Base-by-base conservation (phyloP, 2,329 filamentous ascomycete genomes). In the Microascus cirrosus region DNA sequence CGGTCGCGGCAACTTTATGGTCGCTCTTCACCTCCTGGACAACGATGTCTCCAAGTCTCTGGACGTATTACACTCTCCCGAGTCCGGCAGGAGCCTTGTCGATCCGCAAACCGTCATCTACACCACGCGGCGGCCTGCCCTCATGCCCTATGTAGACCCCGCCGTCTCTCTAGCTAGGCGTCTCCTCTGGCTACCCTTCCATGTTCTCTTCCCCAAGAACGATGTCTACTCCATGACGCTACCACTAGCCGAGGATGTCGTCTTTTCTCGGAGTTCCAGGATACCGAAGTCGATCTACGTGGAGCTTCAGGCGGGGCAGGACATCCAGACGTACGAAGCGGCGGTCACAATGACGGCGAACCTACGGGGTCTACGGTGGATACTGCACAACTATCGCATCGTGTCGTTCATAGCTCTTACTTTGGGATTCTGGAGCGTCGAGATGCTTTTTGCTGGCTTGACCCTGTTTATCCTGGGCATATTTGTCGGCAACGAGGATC, bases 1-100 rank as follows among this genome's bases (percentile, higher is more conserved):
- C 24, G 81, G 80, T 2, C 81, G 82, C 15, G 94, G 94, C 32
- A 97, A 97, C 73, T 97, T 96, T 77, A 99, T 99, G 94, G 75
- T 97, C 20, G 86, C 89, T 53, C 74, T 96, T 18, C 81, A 84
- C 60, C 80, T 96, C 56, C 78, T 89, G 55, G 77, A 77, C 28
- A 72, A 73, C 25, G 69, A 71, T 20, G 15, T 25, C 15, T n/a
- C 56, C 35, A 34, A 12, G 25, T 35, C 28, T 10, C 25, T 24
- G 24, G 53, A 42, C 6, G 32, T 35, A 2, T 25, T 54, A 63
- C 32, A 63, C 65, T 39, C 64, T 59, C 61, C 62, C 32, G 25
- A 62, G 18, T 60, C 61, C 11, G 53, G 51, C 1, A 35, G 6
- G 15, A 60, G 64, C 48, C 70, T 73, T 24, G 69, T 79, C 57